A percentile compares a stretch with the other conserved stretches of the same genome.
Evolutionary conservation across 441 rosid species (phyloP).

Genomic region (Populus hybrid): DNA sequence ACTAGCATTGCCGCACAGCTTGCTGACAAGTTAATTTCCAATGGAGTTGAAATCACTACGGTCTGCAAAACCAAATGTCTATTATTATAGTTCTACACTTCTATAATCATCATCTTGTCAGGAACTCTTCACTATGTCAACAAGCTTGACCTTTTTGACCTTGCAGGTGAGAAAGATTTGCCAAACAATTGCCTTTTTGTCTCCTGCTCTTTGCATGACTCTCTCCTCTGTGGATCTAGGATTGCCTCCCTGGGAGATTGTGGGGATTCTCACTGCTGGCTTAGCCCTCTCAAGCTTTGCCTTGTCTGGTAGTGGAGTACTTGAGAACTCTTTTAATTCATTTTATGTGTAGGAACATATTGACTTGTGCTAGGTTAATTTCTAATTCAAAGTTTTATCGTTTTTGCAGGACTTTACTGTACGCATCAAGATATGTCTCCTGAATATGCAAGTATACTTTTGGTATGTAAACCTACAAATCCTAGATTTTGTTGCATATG

Average conservation of each 20-base stretch:
- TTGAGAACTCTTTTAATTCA: background rate
- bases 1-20: constrained; percentile 75
- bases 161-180: constrained; percentile 91
- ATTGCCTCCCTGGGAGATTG: constrained; percentile 91
- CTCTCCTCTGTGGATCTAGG: constrained; percentile 86
- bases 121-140: constrained; percentile 8
- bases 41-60: constrained; percentile 78
- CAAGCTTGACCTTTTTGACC: background rate
- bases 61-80: constrained; percentile 34
- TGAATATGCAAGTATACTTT: constrained; percentile 87
- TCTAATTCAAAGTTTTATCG: background rate
- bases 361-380: background rate
- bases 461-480: constrained; percentile 45
- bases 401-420: constrained; percentile 68
- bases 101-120: background rate
- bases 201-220: constrained; percentile 93
- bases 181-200: constrained; percentile 81
- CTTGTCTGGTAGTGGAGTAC: constrained; percentile 63
- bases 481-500: constrained; percentile 7
- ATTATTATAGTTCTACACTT: background rate
- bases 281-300: constrained; percentile 93
- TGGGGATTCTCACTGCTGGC: constrained; percentile 80
- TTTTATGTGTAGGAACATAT: background rate
- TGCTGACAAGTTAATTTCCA: constrained; percentile 80
- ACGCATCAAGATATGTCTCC: constrained; percentile 98